Evolutionary conservation across 129 eudicot species (phyloP), one percentile per base, ranked within the genome.

Genomic region (Ambrosia trifida): DNA sequence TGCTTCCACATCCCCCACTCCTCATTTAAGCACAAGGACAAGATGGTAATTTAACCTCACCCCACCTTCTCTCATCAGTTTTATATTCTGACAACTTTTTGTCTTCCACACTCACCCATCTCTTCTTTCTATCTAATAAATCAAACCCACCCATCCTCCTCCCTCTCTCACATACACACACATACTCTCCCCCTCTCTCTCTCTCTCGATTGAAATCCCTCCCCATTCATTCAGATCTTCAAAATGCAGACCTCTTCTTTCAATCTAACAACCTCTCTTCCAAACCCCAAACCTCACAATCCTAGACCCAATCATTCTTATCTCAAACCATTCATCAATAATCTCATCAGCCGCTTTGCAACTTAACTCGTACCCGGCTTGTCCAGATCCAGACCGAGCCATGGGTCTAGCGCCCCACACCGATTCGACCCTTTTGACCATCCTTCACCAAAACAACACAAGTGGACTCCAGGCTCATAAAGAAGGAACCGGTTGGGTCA

Each of bases 351-450:
- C 89, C 3, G 98, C 87, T 17, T 63, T 86, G 28, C 98, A 92
- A 35, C 51, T 92, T 16, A 92, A 92, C 62, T 92, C 91, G 2
- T 92, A 92, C 75, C 98, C 96, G 47, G 84, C 84, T 2, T 92
- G 96, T 62, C 98, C 98, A 1, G 96, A 92, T 50, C 98, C 98
- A 28, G 94, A 80, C 41, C 89, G 91, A 50, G 96, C 98, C 68
- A 92, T 88, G 92, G 96, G 94, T 58, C 89, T 89, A 16, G 89
- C 94, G 5, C 88, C 91, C 14, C 94, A 89, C 73, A 83, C 90
- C 0, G 94, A 84, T 56, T 85, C 94, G 2, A 86, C 89, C 77
- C 80, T 86, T 32, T 75, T 92, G 8, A 88, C 97, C 70, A 84
- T 88, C 74, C 89, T 91, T 32, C 83, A 89, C 77, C 97, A 91